Base-by-base conservation (phyloP, 139 green algal species). In the Micractinium sp. region DNA sequence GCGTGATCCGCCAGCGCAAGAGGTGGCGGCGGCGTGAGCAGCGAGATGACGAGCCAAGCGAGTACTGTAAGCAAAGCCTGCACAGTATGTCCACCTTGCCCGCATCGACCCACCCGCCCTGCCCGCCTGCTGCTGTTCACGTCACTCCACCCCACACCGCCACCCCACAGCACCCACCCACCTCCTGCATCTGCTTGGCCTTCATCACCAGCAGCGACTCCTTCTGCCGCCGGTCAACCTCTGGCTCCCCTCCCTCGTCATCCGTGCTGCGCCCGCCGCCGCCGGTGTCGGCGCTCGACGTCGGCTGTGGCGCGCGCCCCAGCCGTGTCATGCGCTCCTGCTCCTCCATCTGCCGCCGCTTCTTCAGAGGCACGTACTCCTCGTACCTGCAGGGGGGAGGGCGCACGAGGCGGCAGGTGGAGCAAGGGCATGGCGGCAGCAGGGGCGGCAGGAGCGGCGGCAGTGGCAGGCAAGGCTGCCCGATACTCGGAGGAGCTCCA, bases 301-400 rank as follows among this genome's bases (percentile, higher is more conserved):
- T 85, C 27, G 67, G 77, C 61, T 80, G 61, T 3, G 85, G 77
- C 35, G 60, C 86, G 22, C 83, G 82, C 16, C 93, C 88, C 56
- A 98, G 84, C 53, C 85, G 82, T 12, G 84, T 22, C 73, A 96
- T 83, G 16, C 94, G 92, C 56, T 78, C 27, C 23, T 96, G 89
- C 71, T 95, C 91, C 89, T 99, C 94, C 80, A 94, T 82, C 39
- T 93, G 88, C 1, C 95, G 90, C 39, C 97, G 92, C 91, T 98
- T 98, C 66, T 96, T 96, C 1, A 98, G 47, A 0, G 97, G 96
- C 31, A 99, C 82, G 60, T 99, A 99, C 91, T 98, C 97, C 77
- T 97, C 93, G 39, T 92, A 92, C 1, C 92, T 94, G 86, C 66
- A 86, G 29, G 25, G 15, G 39, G 56, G n/a, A 29, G 3, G 22